These are phyloP conservation scores for Fagopyrum esculentum DNA, from an alignment of 148 eudicot species.

Conservation along the genomic window DNA sequence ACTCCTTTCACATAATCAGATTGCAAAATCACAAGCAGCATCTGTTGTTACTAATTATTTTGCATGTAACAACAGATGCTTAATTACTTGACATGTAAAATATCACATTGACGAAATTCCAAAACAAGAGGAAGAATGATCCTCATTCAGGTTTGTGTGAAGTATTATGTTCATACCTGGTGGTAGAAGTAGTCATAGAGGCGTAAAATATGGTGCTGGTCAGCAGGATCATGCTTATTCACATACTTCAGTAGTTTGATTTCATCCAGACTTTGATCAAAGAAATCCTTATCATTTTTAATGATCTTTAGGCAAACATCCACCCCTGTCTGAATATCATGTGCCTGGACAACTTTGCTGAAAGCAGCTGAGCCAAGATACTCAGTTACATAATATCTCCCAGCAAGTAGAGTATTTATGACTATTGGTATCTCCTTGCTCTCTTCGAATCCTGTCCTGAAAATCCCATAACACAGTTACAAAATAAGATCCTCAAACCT, in stretches of 20 bases:
- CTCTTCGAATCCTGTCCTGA: conserved; percentile 97
- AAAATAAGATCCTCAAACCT: conserved; percentile 11
- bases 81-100: too few species aligned
- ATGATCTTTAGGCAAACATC: conserved; percentile 97
- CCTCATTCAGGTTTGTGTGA: not conserved
- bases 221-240: conserved; percentile 90
- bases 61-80: too few species aligned
- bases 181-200: conserved; percentile 91
- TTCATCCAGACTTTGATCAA: conserved; percentile 98
- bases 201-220: conserved; percentile 74
- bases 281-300: conserved; percentile 93
- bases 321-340: conserved; percentile 66
- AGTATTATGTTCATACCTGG: conserved; percentile 42
- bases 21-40: not conserved
- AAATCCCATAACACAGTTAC: conserved; percentile 20
- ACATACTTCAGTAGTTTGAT: conserved; percentile 91
- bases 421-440: conserved; percentile 78
- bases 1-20: not conserved
- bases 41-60: too few species aligned
- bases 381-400: conserved; percentile 73
- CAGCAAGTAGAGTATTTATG: conserved; percentile 59
- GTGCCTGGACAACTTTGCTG: conserved; percentile 95
- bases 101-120: too few species aligned
- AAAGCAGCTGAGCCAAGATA: conserved; percentile 97
- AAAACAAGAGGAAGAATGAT: too few species aligned